These are phyloP conservation scores for Microbotryomycetes sp. DNA, from an alignment of 1,284 basidiomycete species.

Conservation along the genomic window DNA sequence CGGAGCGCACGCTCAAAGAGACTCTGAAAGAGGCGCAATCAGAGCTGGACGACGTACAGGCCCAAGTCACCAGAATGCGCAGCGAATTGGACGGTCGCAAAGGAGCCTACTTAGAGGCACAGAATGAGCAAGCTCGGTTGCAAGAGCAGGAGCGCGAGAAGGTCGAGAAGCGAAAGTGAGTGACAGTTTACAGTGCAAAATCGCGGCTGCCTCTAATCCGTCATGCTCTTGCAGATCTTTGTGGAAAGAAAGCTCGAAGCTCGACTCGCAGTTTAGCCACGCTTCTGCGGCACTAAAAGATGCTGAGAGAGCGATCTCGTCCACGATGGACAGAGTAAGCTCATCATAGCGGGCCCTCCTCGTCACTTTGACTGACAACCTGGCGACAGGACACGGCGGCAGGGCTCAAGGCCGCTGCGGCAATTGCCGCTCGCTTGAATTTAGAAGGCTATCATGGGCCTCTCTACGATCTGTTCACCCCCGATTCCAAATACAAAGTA, in stretches of 20 bases:
- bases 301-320: constrained; percentile 68
- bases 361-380: neutral
- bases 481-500: constrained; percentile 86
- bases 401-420: constrained; percentile 59
- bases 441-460: constrained; percentile 81
- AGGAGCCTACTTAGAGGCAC: constrained; percentile 38
- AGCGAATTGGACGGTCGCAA: constrained; percentile 33
- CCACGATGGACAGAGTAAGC: constrained; percentile 88
- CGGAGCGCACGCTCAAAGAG: constrained; percentile 39
- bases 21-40: constrained; percentile 49
- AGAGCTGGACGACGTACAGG: constrained; percentile 53
- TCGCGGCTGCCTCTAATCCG: neutral
- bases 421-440: constrained; percentile 64
- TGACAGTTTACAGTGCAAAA: constrained; percentile 13
- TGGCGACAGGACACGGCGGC: constrained; percentile 66
- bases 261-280: constrained; percentile 65
- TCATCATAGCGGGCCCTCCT: constrained; percentile 29
- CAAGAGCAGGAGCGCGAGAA: constrained; percentile 66
- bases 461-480: constrained; percentile 85
- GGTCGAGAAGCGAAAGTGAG: constrained; percentile 68
- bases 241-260: constrained; percentile 90
- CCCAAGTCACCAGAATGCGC: constrained; percentile 11
- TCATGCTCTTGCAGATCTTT: constrained; percentile 50
- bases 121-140: constrained; percentile 45
- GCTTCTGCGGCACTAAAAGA: constrained; percentile 71